These are phyloP conservation scores for Cicer judaicum DNA, from an alignment of 306 rosid species.

Conservation along the genomic window DNA sequence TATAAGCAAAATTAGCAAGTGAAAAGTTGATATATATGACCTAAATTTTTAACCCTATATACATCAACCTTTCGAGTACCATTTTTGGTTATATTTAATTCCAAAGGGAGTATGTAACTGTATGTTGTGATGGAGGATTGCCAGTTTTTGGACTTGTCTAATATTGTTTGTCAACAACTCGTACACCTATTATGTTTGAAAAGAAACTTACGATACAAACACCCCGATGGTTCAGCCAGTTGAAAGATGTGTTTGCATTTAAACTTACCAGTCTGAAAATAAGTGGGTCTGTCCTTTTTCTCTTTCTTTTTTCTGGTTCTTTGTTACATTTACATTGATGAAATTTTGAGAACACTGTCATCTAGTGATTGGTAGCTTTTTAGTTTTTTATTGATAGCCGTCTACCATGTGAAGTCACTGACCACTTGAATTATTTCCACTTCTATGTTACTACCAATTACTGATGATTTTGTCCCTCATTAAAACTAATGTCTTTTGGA, in stretches of 20 bases:
- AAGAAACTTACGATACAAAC: constrained; percentile 10
- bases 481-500: not conserved
- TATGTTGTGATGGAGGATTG: constrained; percentile 12
- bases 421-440: constrained; percentile 18
- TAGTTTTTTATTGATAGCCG: not conserved
- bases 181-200: not conserved
- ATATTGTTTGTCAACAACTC: not conserved
- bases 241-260: not conserved
- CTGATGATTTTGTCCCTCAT: constrained; percentile 22
- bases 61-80: too few species aligned
- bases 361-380: constrained; percentile 24
- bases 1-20: too few species aligned
- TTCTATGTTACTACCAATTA: constrained; percentile 28
- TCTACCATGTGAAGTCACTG: constrained; percentile 37
- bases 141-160: constrained; percentile 14
- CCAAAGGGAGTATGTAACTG: not conserved
- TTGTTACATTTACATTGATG: constrained; percentile 13
- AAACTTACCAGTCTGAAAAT: not conserved
- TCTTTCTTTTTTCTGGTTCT: constrained; percentile 7
- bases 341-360: not conserved
- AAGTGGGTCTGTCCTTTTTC: not conserved
- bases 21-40: too few species aligned
- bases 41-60: too few species aligned
- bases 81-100: too few species aligned
- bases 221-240: not conserved